Evolutionary conservation across 495 filamentous ascomycete genomes (phyloP), one percentile per base, ranked within the genome.

Genomic region (Lasiosphaeria miniovina): DNA sequence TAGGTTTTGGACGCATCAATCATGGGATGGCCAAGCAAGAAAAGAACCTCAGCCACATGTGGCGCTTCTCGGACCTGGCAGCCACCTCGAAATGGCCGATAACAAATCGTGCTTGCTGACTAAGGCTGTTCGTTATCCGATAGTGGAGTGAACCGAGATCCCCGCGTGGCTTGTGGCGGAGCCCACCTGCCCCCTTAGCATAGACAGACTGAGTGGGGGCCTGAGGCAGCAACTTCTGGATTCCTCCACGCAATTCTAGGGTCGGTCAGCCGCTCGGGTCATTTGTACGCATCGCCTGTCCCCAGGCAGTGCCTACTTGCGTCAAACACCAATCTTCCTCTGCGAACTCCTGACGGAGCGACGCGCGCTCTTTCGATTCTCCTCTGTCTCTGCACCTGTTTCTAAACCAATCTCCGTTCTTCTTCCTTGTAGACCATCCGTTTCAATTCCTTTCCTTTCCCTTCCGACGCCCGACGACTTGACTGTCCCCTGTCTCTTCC

Each of bases 201-300:
- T 46, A 14, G 3, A n/a, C 38, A n/a, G 43, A 45, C 43, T n/a
- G 15, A 46, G 12, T 2, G 8, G 11, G 1, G 6, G 31, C 48
- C 49, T 52, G 49, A 52, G 49, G 49, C 49, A 52, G 49, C 31
- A 33, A 52, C 34, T 52, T 52, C 49, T 52, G 49, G 49, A 6
- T 6, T 31, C 34, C 49, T 52, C 49, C 31, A 34, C 17, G 31
- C 0, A 32, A 5, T 52, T 52, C 24, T 4, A 31, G 49, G 24
- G 49, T 52, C 34, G 49, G 49, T 52, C 49, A 52, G 49, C 49
- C 49, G 49, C 49, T 35, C 15, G 17, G 4, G 48, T 17, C 48
- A 31, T 9, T 50, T 9, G 24, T 24, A 24, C 24, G 24, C 24
- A 24, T 24, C 24, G 24, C 24, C 24, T 24, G 24, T 24, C 24